Evolutionary conservation across 1,139 yeast species (phyloP).

Genomic region (Keqinozyma sinolaborantium): DNA sequence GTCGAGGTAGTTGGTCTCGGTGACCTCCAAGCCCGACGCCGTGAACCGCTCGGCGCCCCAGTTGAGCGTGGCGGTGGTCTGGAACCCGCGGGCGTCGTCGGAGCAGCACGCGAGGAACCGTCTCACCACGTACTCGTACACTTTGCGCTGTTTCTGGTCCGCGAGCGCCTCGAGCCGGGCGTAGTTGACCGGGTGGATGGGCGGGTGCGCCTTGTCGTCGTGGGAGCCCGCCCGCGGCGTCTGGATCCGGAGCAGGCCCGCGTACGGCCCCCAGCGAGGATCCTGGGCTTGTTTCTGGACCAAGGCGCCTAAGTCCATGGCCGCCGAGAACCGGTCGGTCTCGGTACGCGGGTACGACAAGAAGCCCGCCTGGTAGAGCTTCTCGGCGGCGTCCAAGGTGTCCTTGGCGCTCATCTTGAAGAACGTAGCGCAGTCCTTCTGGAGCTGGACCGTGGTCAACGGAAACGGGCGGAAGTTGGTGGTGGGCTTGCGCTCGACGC

Average conservation of each 20-base stretch:
- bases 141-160: constrained; percentile 56
- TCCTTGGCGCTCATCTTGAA: constrained; percentile 80
- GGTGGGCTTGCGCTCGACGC: constrained; percentile 60
- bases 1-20: constrained; percentile 73
- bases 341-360: constrained; percentile 97
- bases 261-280: constrained; percentile 47
- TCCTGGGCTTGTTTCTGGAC: constrained; percentile 58
- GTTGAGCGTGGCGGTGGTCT: constrained; percentile 56
- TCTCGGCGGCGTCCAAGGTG: constrained; percentile 82
- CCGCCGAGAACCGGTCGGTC: constrained; percentile 78
- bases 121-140: constrained; percentile 83
- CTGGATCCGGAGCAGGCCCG: constrained; percentile 24
- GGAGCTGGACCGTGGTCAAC: constrained; percentile 91
- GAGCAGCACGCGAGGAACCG: constrained; percentile 92
- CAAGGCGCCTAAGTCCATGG: constrained; percentile 64
- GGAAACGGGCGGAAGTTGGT: constrained; percentile 83
- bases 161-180: constrained; percentile 31
- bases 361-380: constrained; percentile 78
- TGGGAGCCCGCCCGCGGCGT: constrained; percentile 76
- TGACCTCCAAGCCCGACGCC: constrained; percentile 69
- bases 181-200: constrained; percentile 83
- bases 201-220: constrained; percentile 97
- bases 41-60: constrained; percentile 80
- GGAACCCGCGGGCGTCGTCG: constrained; percentile 78
- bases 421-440: constrained; percentile 74